phyloP scores from a whole-genome alignment of 371 early-diverging fungal species.

The Synchytrium microbalum region DNA sequence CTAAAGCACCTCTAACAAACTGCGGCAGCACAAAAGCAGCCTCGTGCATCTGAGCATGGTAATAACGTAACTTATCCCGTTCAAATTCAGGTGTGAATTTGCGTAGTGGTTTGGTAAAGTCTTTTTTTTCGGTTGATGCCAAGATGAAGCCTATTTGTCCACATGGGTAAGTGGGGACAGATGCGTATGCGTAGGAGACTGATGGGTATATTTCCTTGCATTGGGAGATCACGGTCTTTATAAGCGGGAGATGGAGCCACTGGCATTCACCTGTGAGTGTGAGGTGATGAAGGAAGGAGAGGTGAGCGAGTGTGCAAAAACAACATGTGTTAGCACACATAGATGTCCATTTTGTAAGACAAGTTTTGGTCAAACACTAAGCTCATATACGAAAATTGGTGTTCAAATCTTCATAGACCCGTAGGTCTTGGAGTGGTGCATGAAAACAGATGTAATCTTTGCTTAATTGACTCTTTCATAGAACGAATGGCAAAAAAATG shows the following conservation, averaged over 20 bases:
- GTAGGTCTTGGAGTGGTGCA: constrained; percentile 34
- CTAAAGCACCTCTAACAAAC: constrained; percentile 54
- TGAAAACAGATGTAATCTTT: constrained; percentile 24
- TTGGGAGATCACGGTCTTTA: constrained; percentile 75
- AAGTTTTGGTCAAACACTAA: background rate
- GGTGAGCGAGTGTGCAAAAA: background rate
- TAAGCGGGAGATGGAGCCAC: constrained; percentile 90
- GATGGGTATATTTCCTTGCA: constrained; percentile 73
- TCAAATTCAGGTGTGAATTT: constrained; percentile 71
- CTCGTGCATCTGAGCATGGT: constrained; percentile 87
- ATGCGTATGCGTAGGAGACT: constrained; percentile 86
- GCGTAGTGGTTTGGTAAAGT: constrained; percentile 72
- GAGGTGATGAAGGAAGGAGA: no score
- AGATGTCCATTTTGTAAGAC: background rate
- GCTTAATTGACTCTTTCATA: constrained; percentile 1
- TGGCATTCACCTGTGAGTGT: constrained; percentile 74
- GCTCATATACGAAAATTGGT: constrained; percentile 17
- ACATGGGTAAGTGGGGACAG: constrained; percentile 93
- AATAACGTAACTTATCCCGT: constrained; percentile 74
- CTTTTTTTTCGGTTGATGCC: constrained; percentile 70
- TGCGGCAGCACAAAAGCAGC: constrained; percentile 88
- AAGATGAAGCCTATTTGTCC: constrained; percentile 95
- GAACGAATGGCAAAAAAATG: background rate
- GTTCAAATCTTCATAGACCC: constrained; percentile 20
- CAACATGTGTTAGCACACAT: background rate